Base-by-base conservation (phyloP, 345 rosid species). In the Euclidium syriacum region DNA sequence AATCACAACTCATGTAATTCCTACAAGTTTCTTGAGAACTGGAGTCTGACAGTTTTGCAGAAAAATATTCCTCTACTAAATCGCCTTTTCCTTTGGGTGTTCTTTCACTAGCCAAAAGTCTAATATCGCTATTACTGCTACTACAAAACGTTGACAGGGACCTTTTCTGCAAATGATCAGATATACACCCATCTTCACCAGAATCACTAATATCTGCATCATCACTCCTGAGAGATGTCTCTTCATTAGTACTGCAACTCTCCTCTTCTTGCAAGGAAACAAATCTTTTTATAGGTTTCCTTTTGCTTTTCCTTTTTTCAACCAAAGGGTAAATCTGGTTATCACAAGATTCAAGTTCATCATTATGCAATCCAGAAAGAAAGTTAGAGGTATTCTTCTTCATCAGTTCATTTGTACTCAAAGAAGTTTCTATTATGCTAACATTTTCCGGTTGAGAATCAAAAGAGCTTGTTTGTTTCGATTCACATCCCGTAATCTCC, bases 11-110 rank as follows among this genome's bases (percentile, higher is more conserved):
- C 73, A 85, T 58, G 73, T 73, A 82, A 32, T 50, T 80, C 62
- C 63, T 62, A 74, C 95, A 83, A 66, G 81, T 78, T 73, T 89
- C 97, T 40, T 73, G 74, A 65, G 70, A 55, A 62, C 77, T 72
- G 52, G 81, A 58, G 72, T 83, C 84, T 22, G 94, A 82, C 65
- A 87, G 61, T 68, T 75, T 73, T 25, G 72, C 63, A 44, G 81
- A 70, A 65, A 82, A 87, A 65, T 82, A 84, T 64, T 68, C 74
- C 77, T 72, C 86, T 47, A 88, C 71, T 74, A 80, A 78, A 75
- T 76, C 78, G 60, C 77, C 79, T 26, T 17, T 65, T 46, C 43
- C 74, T 30, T 29, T 57, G 64, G 60, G 73, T 15, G 75, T 70
- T 74, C 60, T 55, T 22, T 67, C 68, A 33, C 44, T 55, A 56